Percentiles rank a stretch among this genome's conserved stretches.
Evolutionary conservation across 176 grass and related monocot species (phyloP).

Genomic region (Dendrocalamus sinicus): DNA sequence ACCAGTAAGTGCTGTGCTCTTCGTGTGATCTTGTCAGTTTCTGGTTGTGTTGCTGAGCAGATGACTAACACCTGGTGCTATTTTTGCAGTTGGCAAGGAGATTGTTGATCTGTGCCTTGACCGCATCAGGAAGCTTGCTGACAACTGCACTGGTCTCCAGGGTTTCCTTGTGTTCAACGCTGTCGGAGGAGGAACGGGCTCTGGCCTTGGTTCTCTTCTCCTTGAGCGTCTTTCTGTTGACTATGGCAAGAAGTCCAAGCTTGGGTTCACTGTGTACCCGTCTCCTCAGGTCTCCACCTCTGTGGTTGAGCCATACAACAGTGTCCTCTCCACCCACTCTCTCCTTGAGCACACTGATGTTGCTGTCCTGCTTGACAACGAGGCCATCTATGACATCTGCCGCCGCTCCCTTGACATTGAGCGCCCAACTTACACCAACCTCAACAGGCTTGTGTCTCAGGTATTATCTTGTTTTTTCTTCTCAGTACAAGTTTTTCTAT

Average conservation of each 20-base stretch:
- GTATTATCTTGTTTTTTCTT: background rate
- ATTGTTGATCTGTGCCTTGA: constrained; percentile 69
- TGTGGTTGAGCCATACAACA: constrained; percentile 70
- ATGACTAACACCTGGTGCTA: background rate
- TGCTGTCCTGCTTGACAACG: constrained; percentile 47
- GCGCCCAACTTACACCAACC: constrained; percentile 67
- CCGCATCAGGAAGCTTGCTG: constrained; percentile 64
- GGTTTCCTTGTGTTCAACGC: constrained; percentile 65
- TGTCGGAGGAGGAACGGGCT: constrained; percentile 63
- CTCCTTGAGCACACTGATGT: constrained; percentile 65
- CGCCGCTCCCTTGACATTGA: constrained; percentile 69
- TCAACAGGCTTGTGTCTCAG: constrained; percentile 68
- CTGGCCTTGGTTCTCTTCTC: constrained; percentile 60
- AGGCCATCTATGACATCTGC: constrained; percentile 66
- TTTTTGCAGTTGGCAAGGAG: constrained; percentile 55
- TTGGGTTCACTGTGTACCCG: constrained; percentile 64
- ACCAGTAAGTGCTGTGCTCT: constrained; percentile 44
- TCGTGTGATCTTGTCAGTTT: accelerated
- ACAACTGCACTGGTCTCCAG: constrained; percentile 65
- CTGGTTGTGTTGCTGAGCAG: background rate
- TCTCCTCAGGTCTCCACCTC: constrained; percentile 71
- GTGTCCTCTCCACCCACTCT: constrained; percentile 65
- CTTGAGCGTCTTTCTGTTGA: constrained; percentile 62
- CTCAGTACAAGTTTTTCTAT: background rate
- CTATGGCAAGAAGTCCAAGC: constrained; percentile 69